Evolutionary conservation across 768 basidiomycete species (phyloP), one percentile per base, ranked within the genome.

Genomic region (Pholiota conissans): DNA sequence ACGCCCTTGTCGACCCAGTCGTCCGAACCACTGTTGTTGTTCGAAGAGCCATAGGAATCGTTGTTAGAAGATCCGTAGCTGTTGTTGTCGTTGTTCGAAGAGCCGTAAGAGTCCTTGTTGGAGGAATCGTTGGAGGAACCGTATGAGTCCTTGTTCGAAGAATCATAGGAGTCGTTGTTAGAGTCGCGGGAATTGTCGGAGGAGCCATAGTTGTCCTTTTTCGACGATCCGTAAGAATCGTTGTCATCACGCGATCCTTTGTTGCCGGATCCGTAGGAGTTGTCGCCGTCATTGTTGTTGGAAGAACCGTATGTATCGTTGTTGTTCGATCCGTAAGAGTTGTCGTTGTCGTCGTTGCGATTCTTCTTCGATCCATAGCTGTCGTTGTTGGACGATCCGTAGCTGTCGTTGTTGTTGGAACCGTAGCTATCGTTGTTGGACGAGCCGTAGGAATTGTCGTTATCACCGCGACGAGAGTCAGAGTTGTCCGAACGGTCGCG

Each of bases 1-100:
- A 84, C 67, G 42, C 79, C 76, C 57, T 77, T 74, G 57, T 75
- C 67, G 49, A 76, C 37, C 69, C 42, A 70, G 22, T 52, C 49
- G 22, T 51, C 22, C 9, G 28, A 29, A 7, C 47, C 14, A 13
- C 63, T 60, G 59, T 66, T 58, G 16, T 63, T 59, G 48, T 58
- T 57, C 29, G 52, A 47, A 28, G 61, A 57, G 50, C 65, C 64
- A 26, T 63, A 62, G 22, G 56, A 55, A n/a, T 63, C 54, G 46
- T 62, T 58, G 49, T 63, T 63, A 13, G 63, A 58, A 55, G 56
- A 60, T 1, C 59, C 59, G 28, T 58, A 58, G 56, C 65, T 49
- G 48, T 69, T 64, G 30, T 65, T 66, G 48, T 69, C 65, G 30
- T 65, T 66, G 40, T 57, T 58, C 2, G 49, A 45, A 32, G 56